phyloP scores from a whole-genome alignment of 495 filamentous ascomycete genomes.

The Penicillium lagena region DNA sequence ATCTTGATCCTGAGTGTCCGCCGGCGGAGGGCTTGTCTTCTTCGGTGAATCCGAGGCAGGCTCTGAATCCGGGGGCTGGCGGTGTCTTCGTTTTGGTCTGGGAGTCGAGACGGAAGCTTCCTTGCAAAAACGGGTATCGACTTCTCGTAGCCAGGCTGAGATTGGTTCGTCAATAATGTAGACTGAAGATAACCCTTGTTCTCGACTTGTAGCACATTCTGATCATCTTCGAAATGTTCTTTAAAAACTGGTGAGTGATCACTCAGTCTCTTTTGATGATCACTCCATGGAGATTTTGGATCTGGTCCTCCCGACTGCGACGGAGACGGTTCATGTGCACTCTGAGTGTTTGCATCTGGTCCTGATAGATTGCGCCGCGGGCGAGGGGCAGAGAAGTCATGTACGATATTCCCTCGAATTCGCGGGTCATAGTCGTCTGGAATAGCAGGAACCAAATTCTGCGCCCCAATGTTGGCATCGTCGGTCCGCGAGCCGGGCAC shows the following conservation, averaged over 20 bases:
- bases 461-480: constrained; percentile 39
- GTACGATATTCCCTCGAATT: constrained; percentile 76
- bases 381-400: constrained; percentile 85
- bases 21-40: constrained; percentile 1
- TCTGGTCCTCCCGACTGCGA: constrained; percentile 1
- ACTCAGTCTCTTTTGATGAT: constrained; percentile 28
- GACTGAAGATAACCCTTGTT: constrained; percentile 44
- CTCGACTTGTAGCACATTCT: constrained; percentile 41
- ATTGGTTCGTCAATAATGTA: constrained; percentile 31
- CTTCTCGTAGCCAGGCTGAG: constrained; percentile 25
- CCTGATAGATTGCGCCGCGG: constrained; percentile 49
- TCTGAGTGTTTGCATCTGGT: constrained; percentile 17
- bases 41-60: background rate
- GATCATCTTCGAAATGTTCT: constrained; percentile 63
- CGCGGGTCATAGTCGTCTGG: constrained; percentile 75
- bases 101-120: constrained; percentile 38
- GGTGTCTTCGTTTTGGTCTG: constrained; percentile 15
- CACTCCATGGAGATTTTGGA: constrained; percentile 9
- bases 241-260: constrained; percentile 59
- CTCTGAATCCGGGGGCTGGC: constrained; percentile 4
- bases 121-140: constrained; percentile 46
- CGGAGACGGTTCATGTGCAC: constrained; percentile 9
- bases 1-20: constrained; percentile 13
- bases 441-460: constrained; percentile 50
- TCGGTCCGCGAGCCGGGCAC: constrained; percentile 35